Percentiles rank a stretch among this genome's conserved stretches.
Evolutionary conservation across 208 protist genomes (phyloP).

Genomic region (Chromosphaera perkinsii): DNA sequence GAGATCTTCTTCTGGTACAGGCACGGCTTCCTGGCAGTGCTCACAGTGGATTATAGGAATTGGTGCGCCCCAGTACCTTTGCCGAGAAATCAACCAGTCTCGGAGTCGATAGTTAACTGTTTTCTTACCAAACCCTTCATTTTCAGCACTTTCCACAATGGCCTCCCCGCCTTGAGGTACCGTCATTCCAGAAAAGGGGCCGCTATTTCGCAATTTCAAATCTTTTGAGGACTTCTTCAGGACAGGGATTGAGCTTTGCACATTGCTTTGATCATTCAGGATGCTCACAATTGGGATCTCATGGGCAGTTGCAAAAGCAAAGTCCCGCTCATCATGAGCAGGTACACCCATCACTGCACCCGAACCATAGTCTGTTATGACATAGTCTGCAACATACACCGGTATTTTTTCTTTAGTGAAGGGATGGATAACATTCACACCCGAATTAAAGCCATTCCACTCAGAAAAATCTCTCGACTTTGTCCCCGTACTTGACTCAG

Average conservation of each 20-base stretch:
- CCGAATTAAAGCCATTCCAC: conserved; percentile 23
- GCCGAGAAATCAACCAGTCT: conserved; percentile 74
- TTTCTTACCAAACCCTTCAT: background rate
- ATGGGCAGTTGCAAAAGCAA: conserved; percentile 52
- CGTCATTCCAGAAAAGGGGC: background rate
- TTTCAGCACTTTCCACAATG: conserved; percentile 17
- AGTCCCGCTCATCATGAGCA: conserved; percentile 64
- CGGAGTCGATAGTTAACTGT: conserved; percentile 50
- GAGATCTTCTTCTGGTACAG: conserved; percentile 53
- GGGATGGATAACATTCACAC: conserved; percentile 35
- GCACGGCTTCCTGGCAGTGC: conserved; percentile 40
- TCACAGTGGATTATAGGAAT: conserved; percentile 66
- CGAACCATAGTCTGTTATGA: conserved; percentile 60
- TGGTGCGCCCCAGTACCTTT: conserved; percentile 65
- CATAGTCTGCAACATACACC: conserved; percentile 58
- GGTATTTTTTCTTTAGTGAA: conserved; percentile 42
- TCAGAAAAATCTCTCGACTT: too few relatives aligned
- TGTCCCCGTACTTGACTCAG: too few relatives aligned
- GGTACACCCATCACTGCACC: conserved; percentile 70
- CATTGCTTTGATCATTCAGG: background rate
- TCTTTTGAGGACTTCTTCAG: background rate
- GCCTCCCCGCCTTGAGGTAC: background rate
- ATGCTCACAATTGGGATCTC: conserved; percentile 50
- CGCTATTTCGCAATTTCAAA: background rate
- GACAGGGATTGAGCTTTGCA: background rate